Evolutionary conservation across 2,329 filamentous ascomycete species (phyloP).

Genomic region (Verticillium tricorpus): DNA sequence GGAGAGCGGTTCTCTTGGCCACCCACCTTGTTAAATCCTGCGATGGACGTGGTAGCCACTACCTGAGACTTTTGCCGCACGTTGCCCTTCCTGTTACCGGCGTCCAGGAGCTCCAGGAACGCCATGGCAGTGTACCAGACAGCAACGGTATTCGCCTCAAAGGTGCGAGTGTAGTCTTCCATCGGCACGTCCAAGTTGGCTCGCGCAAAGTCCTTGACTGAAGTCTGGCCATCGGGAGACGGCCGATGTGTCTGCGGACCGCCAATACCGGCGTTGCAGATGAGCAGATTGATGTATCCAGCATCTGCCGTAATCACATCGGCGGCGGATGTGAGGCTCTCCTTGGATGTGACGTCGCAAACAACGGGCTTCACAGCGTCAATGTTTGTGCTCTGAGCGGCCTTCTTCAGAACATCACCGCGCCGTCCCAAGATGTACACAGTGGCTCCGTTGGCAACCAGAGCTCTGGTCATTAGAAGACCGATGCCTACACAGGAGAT

Average conservation of each 20-base stretch:
- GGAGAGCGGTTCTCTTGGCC: neutral
- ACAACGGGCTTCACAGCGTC: slow-evolving; percentile 22
- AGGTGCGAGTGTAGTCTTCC: slow-evolving; percentile 52
- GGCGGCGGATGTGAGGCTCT: slow-evolving; percentile 54
- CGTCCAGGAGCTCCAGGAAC: slow-evolving; percentile 53
- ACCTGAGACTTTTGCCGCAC: slow-evolving; percentile 50
- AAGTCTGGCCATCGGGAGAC: neutral
- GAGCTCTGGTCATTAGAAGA: slow-evolving; percentile 46
- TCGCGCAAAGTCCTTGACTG: neutral
- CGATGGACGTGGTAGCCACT: slow-evolving; percentile 71
- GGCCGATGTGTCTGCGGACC: slow-evolving; percentile 42
- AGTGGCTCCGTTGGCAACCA: slow-evolving; percentile 18
- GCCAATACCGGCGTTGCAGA: slow-evolving; percentile 59
- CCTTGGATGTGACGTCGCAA: slow-evolving; percentile 38
- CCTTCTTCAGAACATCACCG: slow-evolving; percentile 32
- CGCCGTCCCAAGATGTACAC: slow-evolving; percentile 35
- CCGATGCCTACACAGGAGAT: slow-evolving; percentile 40
- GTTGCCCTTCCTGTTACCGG: slow-evolving; percentile 50
- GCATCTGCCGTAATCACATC: slow-evolving; percentile 47
- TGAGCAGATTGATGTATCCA: slow-evolving; percentile 58
- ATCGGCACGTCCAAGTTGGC: slow-evolving; percentile 28
- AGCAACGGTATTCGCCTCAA: slow-evolving; percentile 55
- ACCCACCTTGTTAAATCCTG: slow-evolving; percentile 64
- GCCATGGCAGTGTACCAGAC: slow-evolving; percentile 39
- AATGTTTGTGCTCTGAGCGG: slow-evolving; percentile 34